These are phyloP conservation scores for Pichia cactophila DNA, from an alignment of 1,139 yeast species.

Conservation along the genomic window DNA sequence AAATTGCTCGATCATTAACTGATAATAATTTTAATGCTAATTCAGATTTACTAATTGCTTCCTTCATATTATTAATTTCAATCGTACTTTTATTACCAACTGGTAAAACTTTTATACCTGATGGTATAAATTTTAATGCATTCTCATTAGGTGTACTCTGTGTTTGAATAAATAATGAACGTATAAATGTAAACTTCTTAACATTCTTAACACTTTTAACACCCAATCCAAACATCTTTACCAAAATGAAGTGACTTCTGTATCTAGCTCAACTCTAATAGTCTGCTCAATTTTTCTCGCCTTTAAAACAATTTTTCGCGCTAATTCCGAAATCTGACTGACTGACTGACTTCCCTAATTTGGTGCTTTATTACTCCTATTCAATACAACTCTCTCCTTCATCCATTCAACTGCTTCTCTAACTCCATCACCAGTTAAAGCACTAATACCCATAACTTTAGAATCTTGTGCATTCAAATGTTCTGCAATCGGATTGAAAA, in stretches of 20 bases:
- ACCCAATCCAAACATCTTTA: not conserved
- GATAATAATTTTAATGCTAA: slow-evolving; percentile 46
- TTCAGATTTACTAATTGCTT: slow-evolving; percentile 41
- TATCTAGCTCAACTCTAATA: not conserved
- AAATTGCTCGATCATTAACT: slow-evolving; percentile 36
- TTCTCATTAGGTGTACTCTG: slow-evolving; percentile 84
- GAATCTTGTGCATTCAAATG: slow-evolving; percentile 85
- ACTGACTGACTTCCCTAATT: not conserved
- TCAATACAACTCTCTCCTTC: slow-evolving; percentile 64
- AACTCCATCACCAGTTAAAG: slow-evolving; percentile 80
- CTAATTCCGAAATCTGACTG: not conserved
- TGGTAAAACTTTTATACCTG: slow-evolving; percentile 39
- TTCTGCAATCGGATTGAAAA: slow-evolving; percentile 73
- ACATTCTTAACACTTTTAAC: too few species aligned
- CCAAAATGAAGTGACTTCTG: too few species aligned
- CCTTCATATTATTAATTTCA: slow-evolving; percentile 49
- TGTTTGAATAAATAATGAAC: slow-evolving; percentile 39
- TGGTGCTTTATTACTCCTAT: slow-evolving; percentile 71
- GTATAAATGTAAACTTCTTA: not conserved
- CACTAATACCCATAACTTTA: slow-evolving; percentile 83
- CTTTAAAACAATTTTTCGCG: not conserved
- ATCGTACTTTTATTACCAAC: slow-evolving; percentile 33
- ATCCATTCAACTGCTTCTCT: slow-evolving; percentile 87
- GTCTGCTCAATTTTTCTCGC: not conserved
- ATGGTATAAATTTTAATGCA: slow-evolving; percentile 83